phyloP scores from a whole-genome alignment of 192 early-diverging fungal species.

The Coemansia guatemalensis region DNA sequence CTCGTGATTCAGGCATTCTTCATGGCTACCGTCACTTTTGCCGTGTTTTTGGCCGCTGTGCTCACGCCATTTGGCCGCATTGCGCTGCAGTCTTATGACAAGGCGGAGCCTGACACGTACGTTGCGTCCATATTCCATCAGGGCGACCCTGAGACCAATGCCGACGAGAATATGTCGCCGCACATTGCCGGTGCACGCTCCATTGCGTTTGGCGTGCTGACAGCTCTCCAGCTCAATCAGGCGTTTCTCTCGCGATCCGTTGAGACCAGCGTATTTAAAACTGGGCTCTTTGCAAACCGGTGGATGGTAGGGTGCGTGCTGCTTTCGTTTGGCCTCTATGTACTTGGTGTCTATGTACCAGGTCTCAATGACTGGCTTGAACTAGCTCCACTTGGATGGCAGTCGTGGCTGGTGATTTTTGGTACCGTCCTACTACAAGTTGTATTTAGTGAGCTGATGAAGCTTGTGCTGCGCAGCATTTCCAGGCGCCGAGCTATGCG shows the following conservation, averaged over 20 bases:
- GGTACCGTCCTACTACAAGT: conserved; percentile 59
- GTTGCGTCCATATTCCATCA: conserved; percentile 48
- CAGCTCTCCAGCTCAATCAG: conserved; percentile 85
- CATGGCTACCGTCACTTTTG: conserved; percentile 66
- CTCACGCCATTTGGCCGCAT: conserved; percentile 45
- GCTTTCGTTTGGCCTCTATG: conserved; percentile 64
- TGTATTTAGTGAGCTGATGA: conserved; percentile 60
- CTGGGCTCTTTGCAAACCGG: conserved; percentile 71
- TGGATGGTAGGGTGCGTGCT: conserved; percentile 80
- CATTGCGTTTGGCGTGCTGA: conserved; percentile 76
- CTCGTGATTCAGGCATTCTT: conserved; percentile 74
- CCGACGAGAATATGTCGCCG: conserved; percentile 38
- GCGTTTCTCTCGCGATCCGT: conserved; percentile 81
- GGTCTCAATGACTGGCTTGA: conserved; percentile 61
- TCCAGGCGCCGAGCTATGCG: conserved; percentile 1
- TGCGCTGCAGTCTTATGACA: conserved; percentile 24
- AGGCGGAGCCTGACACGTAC: conserved; percentile 26
- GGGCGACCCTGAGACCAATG: conserved; percentile 47
- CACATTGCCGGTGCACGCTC: conserved; percentile 52
- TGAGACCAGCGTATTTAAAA: conserved; percentile 69
- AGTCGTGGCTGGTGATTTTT: conserved; percentile 65
- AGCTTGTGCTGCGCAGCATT: conserved; percentile 54
- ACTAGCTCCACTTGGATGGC: conserved; percentile 56
- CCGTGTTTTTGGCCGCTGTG: conserved; percentile 59
- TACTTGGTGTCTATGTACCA: conserved; percentile 82